phyloP scores from a whole-genome alignment of 371 early-diverging fungal genomes.

The Mortierella sp. region DNA sequence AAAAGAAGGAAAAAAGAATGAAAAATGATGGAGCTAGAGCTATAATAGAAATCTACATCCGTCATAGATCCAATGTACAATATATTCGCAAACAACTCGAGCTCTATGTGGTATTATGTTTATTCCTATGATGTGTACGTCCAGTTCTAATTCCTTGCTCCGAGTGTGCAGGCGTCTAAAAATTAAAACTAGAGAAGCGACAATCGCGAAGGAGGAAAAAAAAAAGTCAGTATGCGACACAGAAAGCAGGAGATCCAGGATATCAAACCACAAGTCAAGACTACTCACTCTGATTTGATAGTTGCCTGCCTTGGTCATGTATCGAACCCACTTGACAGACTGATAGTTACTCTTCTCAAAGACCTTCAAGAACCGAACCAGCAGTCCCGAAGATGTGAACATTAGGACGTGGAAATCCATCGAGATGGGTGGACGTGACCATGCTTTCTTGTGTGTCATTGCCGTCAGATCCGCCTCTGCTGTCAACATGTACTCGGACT shows the following conservation, averaged over 20 bases:
- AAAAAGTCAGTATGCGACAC: background rate
- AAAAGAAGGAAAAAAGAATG: too few species aligned
- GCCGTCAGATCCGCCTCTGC: conserved; percentile 82
- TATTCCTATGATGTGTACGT: background rate
- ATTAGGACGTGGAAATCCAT: conserved; percentile 92
- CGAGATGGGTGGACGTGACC: conserved; percentile 92
- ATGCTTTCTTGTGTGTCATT: conserved; percentile 84
- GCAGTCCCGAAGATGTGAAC: conserved; percentile 91
- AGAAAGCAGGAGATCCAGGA: background rate
- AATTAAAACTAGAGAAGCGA: background rate
- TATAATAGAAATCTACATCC: background rate
- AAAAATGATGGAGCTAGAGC: background rate
- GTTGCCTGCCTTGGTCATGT: conserved; percentile 92
- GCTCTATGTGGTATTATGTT: conserved; percentile 4
- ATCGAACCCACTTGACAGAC: conserved; percentile 95
- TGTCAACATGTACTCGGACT: conserved; percentile 80
- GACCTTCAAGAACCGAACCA: conserved; percentile 92
- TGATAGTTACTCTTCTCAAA: conserved; percentile 93
- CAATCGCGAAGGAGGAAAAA: too few species aligned
- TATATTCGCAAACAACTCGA: background rate
- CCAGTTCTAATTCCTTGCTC: background rate
- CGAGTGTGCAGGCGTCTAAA: background rate
- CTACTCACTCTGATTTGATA: conserved; percentile 85
- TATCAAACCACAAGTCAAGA: background rate
- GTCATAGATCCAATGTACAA: background rate